Conservation (phyloP, 257 asterid genomes). For the Penstemon newberryi region DNA sequence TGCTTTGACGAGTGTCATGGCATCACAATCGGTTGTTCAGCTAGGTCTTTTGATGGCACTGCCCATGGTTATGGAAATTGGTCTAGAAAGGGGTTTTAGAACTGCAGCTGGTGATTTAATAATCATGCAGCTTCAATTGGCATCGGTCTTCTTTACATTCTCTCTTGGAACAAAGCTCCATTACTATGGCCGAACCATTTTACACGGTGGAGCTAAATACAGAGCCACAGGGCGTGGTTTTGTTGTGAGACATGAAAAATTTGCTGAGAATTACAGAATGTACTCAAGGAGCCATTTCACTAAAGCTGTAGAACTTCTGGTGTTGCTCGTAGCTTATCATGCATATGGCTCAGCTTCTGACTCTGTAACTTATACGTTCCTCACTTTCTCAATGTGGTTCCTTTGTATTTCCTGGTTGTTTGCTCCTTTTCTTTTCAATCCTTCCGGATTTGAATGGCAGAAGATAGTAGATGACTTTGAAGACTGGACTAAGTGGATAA, state of each 20-base stretch:
- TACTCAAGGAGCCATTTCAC: constrained; percentile 94
- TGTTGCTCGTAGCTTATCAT: constrained; percentile 65
- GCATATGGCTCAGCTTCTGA: constrained; percentile 54
- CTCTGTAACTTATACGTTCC: constrained; percentile 32
- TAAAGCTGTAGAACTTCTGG: constrained; percentile 75
- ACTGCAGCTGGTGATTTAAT: constrained; percentile 79
- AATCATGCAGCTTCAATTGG: constrained; percentile 89
- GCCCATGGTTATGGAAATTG: constrained; percentile 99
- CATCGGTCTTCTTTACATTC: constrained; percentile 91
- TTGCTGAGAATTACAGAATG: constrained; percentile 92
- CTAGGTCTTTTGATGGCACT: constrained; percentile 82
- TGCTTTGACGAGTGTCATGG: constrained; percentile 82
- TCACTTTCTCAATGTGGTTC: constrained; percentile 82
- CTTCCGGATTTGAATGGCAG: constrained; percentile 97
- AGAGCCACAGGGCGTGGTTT: constrained; percentile 99
- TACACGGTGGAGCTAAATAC: constrained; percentile 95
- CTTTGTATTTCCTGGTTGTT: constrained; percentile 84
- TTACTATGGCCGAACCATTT: constrained; percentile 85
- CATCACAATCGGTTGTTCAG: constrained; percentile 86
- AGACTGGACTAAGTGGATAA: constrained; percentile 93
- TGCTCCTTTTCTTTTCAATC: constrained; percentile 89
- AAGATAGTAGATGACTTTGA: constrained; percentile 95
- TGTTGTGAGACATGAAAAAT: constrained; percentile 87
- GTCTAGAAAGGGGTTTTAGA: constrained; percentile 89
- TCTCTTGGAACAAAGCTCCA: constrained; percentile 94